These are phyloP conservation scores for Rhodomyrtus psidioides DNA, from an alignment of 441 rosid species.

Conservation along the genomic window DNA sequence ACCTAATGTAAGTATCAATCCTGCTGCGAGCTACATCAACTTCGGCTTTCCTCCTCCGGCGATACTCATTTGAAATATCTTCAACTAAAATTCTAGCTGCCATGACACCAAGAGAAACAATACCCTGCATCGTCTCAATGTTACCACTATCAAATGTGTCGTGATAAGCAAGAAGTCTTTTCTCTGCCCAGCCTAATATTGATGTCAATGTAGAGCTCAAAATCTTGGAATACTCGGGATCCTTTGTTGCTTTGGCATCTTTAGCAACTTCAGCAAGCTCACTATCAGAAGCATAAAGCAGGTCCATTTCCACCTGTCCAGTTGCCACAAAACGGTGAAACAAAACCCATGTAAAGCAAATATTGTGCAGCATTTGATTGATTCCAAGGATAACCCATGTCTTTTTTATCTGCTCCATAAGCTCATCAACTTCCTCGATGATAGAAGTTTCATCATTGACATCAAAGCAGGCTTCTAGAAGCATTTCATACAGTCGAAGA, in stretches of 20 bases:
- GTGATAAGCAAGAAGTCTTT: constrained; percentile 94
- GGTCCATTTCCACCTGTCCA: constrained; percentile 69
- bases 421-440: constrained; percentile 87
- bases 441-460: constrained; percentile 52
- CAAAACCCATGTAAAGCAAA: constrained; percentile 90
- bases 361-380: constrained; percentile 74
- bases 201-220: constrained; percentile 82
- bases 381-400: constrained; percentile 92
- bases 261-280: constrained; percentile 82
- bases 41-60: constrained; percentile 74
- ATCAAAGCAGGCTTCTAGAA: constrained; percentile 83
- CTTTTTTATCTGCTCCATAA: constrained; percentile 90
- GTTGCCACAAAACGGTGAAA: constrained; percentile 76
- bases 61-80: constrained; percentile 92
- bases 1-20: constrained; percentile 93
- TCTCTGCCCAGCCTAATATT: constrained; percentile 91
- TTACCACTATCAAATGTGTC: constrained; percentile 79
- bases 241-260: constrained; percentile 86
- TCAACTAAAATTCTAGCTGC: constrained; percentile 88
- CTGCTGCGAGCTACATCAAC: constrained; percentile 81
- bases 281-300: constrained; percentile 71
- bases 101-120: constrained; percentile 78
- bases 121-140: constrained; percentile 69
- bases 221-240: constrained; percentile 75
- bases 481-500: constrained; percentile 77